A percentile compares a stretch with the other conserved stretches of the same genome.
phyloP scores from a whole-genome alignment of 179 eudicot genomes.

The Nepenthes alata region DNA sequence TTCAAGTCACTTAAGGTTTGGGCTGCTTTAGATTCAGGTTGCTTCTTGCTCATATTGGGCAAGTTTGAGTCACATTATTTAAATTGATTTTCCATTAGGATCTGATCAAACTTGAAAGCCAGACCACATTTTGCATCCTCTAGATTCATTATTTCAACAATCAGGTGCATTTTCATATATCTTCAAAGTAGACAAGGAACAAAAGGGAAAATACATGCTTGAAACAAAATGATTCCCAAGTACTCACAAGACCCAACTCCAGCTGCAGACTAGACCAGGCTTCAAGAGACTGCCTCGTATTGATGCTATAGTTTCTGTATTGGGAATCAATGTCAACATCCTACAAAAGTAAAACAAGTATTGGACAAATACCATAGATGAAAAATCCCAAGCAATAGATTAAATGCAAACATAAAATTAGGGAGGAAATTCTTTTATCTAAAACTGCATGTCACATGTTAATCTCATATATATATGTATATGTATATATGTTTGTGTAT shows the following conservation, averaged over 20 bases:
- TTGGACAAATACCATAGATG: not conserved
- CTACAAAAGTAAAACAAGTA: slow-evolving; percentile 22
- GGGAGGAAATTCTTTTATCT: not conserved
- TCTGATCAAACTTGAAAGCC: no score
- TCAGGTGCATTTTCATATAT: no score
- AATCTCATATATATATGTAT: not conserved
- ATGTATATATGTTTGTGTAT: not conserved
- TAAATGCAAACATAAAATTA: no score
- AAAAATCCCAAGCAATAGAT: not conserved
- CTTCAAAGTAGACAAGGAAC: no score
- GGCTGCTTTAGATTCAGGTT: no score
- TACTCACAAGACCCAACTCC: slow-evolving; percentile 88
- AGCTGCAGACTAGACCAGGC: slow-evolving; percentile 80
- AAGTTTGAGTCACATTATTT: no score
- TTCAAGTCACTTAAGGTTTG: no score
- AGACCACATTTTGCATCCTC: no score
- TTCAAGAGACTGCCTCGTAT: slow-evolving; percentile 75
- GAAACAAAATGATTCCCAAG: not conserved
- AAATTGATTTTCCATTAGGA: no score
- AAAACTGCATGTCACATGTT: not conserved
- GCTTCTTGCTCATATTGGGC: no score
- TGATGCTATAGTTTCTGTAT: slow-evolving; percentile 55
- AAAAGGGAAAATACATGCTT: no score
- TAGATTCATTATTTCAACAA: no score
- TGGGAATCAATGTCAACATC: slow-evolving; percentile 59